A percentile compares a stretch with the other conserved stretches of the same genome.
Evolutionary conservation across 306 rosid species (phyloP).

Genomic region (Casuarina cunninghamiana): DNA sequence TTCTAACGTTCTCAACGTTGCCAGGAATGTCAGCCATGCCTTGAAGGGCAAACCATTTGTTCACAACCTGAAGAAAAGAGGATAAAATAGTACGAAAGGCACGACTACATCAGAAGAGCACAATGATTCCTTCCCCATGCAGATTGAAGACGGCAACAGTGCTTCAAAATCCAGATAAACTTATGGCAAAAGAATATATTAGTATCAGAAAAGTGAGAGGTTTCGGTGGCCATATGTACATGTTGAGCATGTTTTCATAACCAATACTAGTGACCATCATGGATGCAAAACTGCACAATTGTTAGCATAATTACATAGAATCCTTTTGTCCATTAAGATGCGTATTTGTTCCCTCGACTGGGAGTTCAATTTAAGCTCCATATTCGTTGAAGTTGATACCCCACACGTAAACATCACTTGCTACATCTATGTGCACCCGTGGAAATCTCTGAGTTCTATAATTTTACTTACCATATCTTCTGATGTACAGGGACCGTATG

Average conservation of each 20-base stretch:
- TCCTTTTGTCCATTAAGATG: neutral
- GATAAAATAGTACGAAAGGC: slow-evolving; percentile 1
- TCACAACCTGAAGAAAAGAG: slow-evolving; percentile 67
- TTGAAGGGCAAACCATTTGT: slow-evolving; percentile 98
- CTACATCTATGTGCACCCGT: too few relatives aligned
- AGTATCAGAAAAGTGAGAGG: neutral
- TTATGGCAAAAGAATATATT: too few relatives aligned
- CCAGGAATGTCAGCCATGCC: slow-evolving; percentile 80
- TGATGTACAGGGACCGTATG: too few relatives aligned
- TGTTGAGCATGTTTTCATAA: neutral
- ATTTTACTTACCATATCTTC: too few relatives aligned
- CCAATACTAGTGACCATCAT: neutral
- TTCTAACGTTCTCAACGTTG: slow-evolving; percentile 77
- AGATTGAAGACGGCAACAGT: neutral
- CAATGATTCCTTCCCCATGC: neutral
- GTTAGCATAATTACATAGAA: neutral
- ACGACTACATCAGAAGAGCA: neutral
- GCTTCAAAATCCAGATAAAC: neutral
- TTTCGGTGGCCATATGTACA: neutral
- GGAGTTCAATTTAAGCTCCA: too few relatives aligned
- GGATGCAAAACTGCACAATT: neutral
- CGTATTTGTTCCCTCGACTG: too few relatives aligned
- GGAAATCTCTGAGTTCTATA: too few relatives aligned
- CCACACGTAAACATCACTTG: too few relatives aligned
- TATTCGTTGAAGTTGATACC: too few relatives aligned